Evolutionary conservation across 108 stramenopile genomes (phyloP).

Genomic region (Conticribra weissflogii): DNA sequence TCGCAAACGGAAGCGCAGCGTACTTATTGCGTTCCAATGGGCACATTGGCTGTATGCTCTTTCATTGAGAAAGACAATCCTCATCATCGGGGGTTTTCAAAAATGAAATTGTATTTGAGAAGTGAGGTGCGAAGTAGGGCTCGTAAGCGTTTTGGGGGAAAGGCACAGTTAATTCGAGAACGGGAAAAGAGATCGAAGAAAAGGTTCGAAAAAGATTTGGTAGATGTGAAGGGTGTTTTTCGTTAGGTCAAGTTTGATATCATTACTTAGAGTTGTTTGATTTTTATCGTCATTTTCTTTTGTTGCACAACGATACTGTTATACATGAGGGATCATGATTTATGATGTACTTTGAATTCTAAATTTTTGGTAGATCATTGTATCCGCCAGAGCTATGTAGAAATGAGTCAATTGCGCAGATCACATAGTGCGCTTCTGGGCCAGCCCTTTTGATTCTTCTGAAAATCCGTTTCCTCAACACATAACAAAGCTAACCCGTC

Average conservation of each 20-base stretch:
- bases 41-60: slow-evolving; percentile 79
- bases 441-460: too few relatives aligned
- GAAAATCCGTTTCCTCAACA: too few relatives aligned
- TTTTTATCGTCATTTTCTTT: too few relatives aligned
- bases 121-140: slow-evolving; percentile 73
- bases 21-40: slow-evolving; percentile 77
- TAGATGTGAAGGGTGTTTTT: slow-evolving; percentile 66
- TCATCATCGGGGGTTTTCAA: slow-evolving; percentile 57
- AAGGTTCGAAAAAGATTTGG: slow-evolving; percentile 68
- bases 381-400: too few relatives aligned
- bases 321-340: too few relatives aligned
- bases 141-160: slow-evolving; percentile 72
- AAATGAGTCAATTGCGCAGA: too few relatives aligned
- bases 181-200: slow-evolving; percentile 61
- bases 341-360: too few relatives aligned
- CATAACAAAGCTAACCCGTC: too few relatives aligned
- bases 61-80: slow-evolving; percentile 73
- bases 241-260: slow-evolving; percentile 21
- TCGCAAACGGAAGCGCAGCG: slow-evolving; percentile 74
- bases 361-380: too few relatives aligned
- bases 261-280: too few relatives aligned
- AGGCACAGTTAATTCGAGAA: slow-evolving; percentile 67
- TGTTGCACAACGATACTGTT: too few relatives aligned
- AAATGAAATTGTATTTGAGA: slow-evolving; percentile 78
- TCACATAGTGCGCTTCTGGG: too few relatives aligned